Base-by-base conservation (phyloP, 179 eudicot species). In the Beta macrorhiza region DNA sequence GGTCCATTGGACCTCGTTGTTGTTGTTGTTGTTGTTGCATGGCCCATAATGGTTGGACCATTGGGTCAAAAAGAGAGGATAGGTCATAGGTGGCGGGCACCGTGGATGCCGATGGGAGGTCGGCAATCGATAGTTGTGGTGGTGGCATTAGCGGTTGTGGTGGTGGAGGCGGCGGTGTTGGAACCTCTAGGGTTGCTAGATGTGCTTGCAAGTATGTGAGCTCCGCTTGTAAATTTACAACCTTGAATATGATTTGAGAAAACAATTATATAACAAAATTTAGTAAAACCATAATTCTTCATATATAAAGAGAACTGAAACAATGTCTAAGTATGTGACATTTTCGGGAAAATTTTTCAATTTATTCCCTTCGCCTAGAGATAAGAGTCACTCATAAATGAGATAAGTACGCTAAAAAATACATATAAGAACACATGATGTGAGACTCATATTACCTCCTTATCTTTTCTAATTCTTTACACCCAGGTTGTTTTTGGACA, bases 121-220 rank as follows among this genome's bases (percentile, higher is more conserved):
- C 95, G 3, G 91, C 22, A 49, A 93, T 91, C 11, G 98, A 86
- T 7, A 90, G 85, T 12, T 82, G 85, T 1, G 89, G 89, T 49
- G 89, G 91, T 6, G 75, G 55, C 82, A 83, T 32, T 16, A 87
- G 77, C 17, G 91, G 89, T 11, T 88, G 93, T 0, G 83, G 92
- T 0, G 89, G 88, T 6, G 87, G 90, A 0, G 92, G 89, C 17
- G 90, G 89, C 10, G 93, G 97, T n/a, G 97, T 84, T 63, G 98
- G 92, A 64, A 91, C 87, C 85, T 95, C 97, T 70, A 95, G 84
- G 53, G 90, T 72, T 51, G 97, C 85, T 0, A 93, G 86, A 84
- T 95, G 97, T 79, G 97, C 97, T 90, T 93, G 98, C 25, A 95
- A 74, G 90, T 91, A 95, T 15, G 97, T 56, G 44, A 95, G 92